These are phyloP conservation scores for Periconia digitata DNA, from an alignment of 2,329 filamentous ascomycete genomes.

Conservation along the genomic window DNA sequence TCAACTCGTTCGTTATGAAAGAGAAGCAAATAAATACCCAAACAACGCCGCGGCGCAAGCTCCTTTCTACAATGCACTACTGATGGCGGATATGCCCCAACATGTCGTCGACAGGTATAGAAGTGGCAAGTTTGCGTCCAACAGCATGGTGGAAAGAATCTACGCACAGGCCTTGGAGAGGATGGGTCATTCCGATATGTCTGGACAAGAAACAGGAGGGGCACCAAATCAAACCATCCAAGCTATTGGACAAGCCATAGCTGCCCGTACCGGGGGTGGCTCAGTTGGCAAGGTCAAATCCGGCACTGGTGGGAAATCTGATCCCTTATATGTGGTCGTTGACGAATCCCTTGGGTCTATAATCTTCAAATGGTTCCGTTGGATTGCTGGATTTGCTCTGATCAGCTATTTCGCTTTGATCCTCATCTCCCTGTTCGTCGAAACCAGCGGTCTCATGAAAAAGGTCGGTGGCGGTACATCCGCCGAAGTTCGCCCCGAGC, in stretches of 20 bases:
- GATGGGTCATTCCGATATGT: constrained; percentile 53
- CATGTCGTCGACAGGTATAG: constrained; percentile 90
- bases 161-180: constrained; percentile 75
- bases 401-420: constrained; percentile 79
- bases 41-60: constrained; percentile 85
- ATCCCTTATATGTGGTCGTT: constrained; percentile 93
- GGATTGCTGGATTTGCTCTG: constrained; percentile 75
- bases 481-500: constrained; percentile 87
- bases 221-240: constrained; percentile 68
- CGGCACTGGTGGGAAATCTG: constrained; percentile 72
- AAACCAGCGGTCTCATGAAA: constrained; percentile 76
- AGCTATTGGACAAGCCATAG: constrained; percentile 79
- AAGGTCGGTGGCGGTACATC: constrained; percentile 71
- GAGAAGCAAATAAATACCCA: constrained; percentile 90
- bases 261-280: constrained; percentile 68
- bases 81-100: constrained; percentile 89
- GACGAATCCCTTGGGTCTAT: constrained; percentile 80
- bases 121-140: constrained; percentile 81
- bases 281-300: constrained; percentile 60
- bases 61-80: constrained; percentile 87
- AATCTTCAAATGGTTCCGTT: constrained; percentile 91
- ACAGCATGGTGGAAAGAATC: constrained; percentile 72
- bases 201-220: constrained; percentile 20
- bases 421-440: constrained; percentile 77
- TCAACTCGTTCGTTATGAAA: constrained; percentile 81